Conservation (phyloP, 208 protist species). For the Naegleria fowleri region DNA sequence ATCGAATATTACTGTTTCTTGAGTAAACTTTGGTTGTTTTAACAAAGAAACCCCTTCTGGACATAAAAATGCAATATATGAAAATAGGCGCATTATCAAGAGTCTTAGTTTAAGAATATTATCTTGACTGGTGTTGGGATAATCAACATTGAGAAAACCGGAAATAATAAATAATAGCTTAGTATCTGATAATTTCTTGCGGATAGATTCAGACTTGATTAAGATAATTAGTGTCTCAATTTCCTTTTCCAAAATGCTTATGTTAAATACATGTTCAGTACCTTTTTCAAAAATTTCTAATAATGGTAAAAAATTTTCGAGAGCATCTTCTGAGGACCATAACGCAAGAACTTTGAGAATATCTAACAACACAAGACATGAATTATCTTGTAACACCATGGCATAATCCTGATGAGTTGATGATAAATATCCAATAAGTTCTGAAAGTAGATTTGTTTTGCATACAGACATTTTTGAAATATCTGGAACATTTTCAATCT, state of each 20-base stretch:
- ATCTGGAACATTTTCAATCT: not conserved
- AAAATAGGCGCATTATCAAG: not conserved
- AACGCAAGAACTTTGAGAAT: not conserved
- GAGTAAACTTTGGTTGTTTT: not conserved
- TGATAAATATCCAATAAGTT: not conserved
- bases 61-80: not conserved
- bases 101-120: not conserved
- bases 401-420: not conserved
- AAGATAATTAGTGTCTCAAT: not conserved
- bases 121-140: not conserved
- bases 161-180: not conserved
- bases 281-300: not conserved
- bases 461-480: not conserved
- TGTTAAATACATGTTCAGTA: not conserved
- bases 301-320: not conserved
- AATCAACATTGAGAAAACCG: not conserved
- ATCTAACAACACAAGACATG: not conserved
- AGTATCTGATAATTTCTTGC: not conserved
- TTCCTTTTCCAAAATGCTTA: not conserved
- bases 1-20: not conserved
- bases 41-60: not conserved
- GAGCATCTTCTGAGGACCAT: not conserved
- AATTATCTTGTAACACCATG: not conserved
- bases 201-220: not conserved
- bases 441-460: not conserved